Evolutionary conservation across 2,329 filamentous ascomycete species (phyloP).

Genomic region (Ophiostoma piceae): DNA sequence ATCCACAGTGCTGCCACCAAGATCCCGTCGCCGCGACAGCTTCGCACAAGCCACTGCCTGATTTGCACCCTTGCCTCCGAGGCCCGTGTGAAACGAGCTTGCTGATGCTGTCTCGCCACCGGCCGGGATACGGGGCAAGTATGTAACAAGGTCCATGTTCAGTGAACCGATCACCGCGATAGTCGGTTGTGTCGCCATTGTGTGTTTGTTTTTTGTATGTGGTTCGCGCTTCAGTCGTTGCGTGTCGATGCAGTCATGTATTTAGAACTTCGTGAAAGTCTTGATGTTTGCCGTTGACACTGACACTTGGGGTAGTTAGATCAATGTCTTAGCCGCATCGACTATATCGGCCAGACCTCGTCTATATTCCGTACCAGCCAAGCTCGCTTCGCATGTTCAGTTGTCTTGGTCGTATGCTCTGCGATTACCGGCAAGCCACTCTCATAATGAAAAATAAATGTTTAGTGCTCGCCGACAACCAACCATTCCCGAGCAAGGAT

Average conservation of each 20-base stretch:
- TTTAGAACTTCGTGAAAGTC: too few relatives aligned
- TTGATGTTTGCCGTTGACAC: not conserved
- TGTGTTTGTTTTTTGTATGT: not conserved
- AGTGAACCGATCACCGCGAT: conserved; percentile 89
- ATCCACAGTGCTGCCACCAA: conserved; percentile 32
- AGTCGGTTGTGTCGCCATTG: conserved; percentile 33
- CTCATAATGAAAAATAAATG: too few relatives aligned
- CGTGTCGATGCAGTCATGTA: not conserved
- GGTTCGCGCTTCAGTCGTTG: not conserved
- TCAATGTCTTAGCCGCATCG: not conserved
- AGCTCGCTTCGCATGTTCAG: not conserved
- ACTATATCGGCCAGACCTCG: not conserved
- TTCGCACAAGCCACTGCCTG: conserved; percentile 86
- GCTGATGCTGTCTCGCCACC: conserved; percentile 85
- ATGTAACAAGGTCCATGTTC: conserved; percentile 88
- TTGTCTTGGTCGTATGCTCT: not conserved
- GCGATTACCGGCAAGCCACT: not conserved
- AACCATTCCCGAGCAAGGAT: too few relatives aligned
- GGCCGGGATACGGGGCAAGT: conserved; percentile 74
- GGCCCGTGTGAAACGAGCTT: conserved; percentile 69
- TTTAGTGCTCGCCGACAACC: too few relatives aligned
- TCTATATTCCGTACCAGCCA: not conserved
- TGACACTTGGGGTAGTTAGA: not conserved
- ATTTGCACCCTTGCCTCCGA: conserved; percentile 92
- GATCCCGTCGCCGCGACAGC: conserved; percentile 55